phyloP scores from a whole-genome alignment of 495 filamentous ascomycete species.

The Monascus purpureus region DNA sequence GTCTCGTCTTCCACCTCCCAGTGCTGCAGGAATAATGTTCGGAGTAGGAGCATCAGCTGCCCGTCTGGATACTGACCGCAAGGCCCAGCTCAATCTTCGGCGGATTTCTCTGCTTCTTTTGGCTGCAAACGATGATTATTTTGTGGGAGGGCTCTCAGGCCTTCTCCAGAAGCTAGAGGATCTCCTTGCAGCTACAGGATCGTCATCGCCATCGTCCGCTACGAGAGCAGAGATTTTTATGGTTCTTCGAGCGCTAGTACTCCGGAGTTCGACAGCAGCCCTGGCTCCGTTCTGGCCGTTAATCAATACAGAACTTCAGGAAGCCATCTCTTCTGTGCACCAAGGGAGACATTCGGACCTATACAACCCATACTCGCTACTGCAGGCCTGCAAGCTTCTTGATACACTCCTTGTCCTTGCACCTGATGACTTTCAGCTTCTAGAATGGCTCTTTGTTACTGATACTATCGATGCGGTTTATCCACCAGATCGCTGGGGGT shows the following conservation, averaged over 20 bases:
- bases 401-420: constrained; percentile 71
- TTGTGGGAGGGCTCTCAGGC: constrained; percentile 55
- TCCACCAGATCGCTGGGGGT: constrained; percentile 53
- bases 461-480: constrained; percentile 97
- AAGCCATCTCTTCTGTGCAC: constrained; percentile 63
- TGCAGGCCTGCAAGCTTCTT: constrained; percentile 87
- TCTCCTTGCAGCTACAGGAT: constrained; percentile 68
- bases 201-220: constrained; percentile 81
- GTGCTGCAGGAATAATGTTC: constrained; percentile 94
- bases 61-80: constrained; percentile 85
- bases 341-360: constrained; percentile 58
- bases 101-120: constrained; percentile 66
- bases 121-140: constrained; percentile 59
- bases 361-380: constrained; percentile 57
- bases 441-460: constrained; percentile 93
- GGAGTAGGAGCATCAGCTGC: constrained; percentile 92
- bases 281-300: constrained; percentile 79
- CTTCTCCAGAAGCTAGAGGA: constrained; percentile 79
- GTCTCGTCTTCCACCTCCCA: constrained; percentile 63
- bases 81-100: constrained; percentile 80
- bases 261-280: constrained; percentile 62
- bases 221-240: constrained; percentile 84
- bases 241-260: constrained; percentile 65
- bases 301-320: constrained; percentile 74
- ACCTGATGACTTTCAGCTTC: constrained; percentile 89